Base-by-base conservation (phyloP, 2,329 filamentous ascomycete species). In the Pseudodiploospora longispora region DNA sequence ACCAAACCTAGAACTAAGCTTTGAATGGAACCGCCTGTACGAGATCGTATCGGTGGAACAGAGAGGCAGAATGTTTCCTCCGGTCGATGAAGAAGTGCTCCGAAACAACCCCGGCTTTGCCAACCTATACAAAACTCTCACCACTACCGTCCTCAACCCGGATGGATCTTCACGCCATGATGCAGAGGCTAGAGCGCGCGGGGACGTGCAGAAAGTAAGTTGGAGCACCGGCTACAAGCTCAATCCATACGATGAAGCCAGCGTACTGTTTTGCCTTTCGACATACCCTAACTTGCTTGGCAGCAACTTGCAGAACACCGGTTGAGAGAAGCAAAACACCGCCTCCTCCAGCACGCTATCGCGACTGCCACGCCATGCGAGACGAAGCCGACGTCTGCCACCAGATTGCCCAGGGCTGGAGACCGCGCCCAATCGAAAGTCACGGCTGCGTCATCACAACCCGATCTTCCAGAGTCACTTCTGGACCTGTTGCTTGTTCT, bases 81-180 rank as follows among this genome's bases (percentile, higher is more conserved):
- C 76, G 0, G 60, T 82, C 6, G 78, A 82, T 19, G 66, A 74
- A 6, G 52, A 68, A 0, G 63, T 82, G 12, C 58, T 83, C 1
- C 59, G 70, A 42, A 69, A 66, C 46, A 82, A 83, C 50, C 78
- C 78, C 0, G 69, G 75, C 27, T 83, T 83, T 53, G 73, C 75
- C n/a, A 65, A 67, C 31, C 67, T 83, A 5, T 78, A 82, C 59
- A 66, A 62, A 10, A 74, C 68, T 9, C 64, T 83, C 38, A 75
- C 72, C 6, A 72, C 67, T 1, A 66, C 66, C 2, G 58, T 81
- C 28, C 67, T 83, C 5, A 77, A 79, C 50, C 60, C 71, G 0
- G 74, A 82, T 59, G 78, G 74, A 2, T 77, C 78, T 6, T 78
- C 76, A 2, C 76, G 69, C 54, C 62, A 68, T n/a, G 67, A 73